phyloP scores from a whole-genome alignment of 2,329 filamentous ascomycete species.

The Trichoderma gracile region DNA sequence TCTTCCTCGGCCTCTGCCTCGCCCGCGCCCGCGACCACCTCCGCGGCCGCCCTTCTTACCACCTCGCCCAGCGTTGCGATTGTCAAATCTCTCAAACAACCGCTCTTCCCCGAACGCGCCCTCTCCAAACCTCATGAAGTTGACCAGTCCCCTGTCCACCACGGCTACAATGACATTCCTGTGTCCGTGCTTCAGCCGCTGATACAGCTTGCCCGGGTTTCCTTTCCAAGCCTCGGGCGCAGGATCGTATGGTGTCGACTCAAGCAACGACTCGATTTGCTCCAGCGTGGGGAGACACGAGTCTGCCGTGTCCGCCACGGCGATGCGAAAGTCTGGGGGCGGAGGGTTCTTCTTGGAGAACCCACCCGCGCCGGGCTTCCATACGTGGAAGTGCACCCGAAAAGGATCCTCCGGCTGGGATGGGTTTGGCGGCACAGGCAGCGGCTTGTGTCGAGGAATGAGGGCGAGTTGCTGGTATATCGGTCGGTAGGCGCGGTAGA shows the following conservation, averaged over 20 bases:
- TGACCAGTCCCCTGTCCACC: constrained; percentile 86
- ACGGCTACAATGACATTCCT: constrained; percentile 83
- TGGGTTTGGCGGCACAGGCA: constrained; percentile 33
- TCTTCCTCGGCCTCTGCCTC: constrained; percentile 33
- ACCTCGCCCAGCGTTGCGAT: constrained; percentile 42
- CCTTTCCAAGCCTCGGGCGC: constrained; percentile 44
- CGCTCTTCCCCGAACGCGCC: constrained; percentile 75
- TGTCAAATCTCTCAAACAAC: constrained; percentile 62
- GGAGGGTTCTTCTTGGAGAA: constrained; percentile 82
- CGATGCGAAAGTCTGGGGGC: constrained; percentile 79
- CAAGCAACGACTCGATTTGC: constrained; percentile 70
- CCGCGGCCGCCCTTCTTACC: constrained; percentile 48
- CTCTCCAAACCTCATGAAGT: constrained; percentile 80
- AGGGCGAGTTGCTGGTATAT: constrained; percentile 77
- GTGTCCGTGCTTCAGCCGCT: constrained; percentile 79
- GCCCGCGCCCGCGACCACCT: constrained; percentile 42
- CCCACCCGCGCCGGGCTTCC: constrained; percentile 62
- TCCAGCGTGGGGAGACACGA: constrained; percentile 71
- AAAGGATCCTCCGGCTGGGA: constrained; percentile 55
- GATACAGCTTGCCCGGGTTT: constrained; percentile 60
- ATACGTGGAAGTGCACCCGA: constrained; percentile 76
- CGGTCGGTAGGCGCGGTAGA: constrained; percentile 65
- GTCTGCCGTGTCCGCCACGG: constrained; percentile 74
- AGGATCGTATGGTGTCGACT: constrained; percentile 69
- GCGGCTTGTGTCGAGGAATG: constrained; percentile 68